These are phyloP conservation scores for Hydnomerulius pinastri DNA, from an alignment of 768 basidiomycete genomes.

Conservation along the genomic window DNA sequence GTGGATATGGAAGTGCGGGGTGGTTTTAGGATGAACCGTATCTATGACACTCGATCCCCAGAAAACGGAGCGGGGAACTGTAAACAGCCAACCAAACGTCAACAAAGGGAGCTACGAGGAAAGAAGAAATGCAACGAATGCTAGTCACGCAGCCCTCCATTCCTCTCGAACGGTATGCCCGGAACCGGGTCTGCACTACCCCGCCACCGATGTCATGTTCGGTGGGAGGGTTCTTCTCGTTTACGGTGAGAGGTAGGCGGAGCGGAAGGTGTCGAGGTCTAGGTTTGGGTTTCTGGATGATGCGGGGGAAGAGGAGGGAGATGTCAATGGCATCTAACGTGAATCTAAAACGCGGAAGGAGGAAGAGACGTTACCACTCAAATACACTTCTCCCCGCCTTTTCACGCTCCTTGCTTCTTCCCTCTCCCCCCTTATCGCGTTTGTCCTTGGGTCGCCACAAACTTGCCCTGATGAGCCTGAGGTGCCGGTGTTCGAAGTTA, in stretches of 20 bases:
- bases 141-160: conserved; percentile 38
- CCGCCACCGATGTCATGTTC: conserved; percentile 33
- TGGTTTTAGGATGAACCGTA: too few relatives aligned
- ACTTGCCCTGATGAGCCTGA: too few relatives aligned
- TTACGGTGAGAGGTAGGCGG: too few relatives aligned
- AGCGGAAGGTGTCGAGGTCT: conserved; percentile 12
- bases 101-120: too few relatives aligned
- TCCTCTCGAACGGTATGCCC: conserved; percentile 36
- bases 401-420: conserved; percentile 48
- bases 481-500: too few relatives aligned
- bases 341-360: neutral
- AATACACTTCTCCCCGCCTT: conserved; percentile 47
- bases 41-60: conserved; percentile 60
- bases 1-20: too few relatives aligned
- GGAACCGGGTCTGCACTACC: conserved; percentile 30
- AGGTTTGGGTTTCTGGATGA: neutral
- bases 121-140: too few relatives aligned
- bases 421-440: too few relatives aligned
- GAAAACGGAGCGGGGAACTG: conserved; percentile 40
- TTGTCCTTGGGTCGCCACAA: too few relatives aligned
- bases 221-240: conserved; percentile 40
- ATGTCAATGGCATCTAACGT: neutral
- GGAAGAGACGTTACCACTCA: conserved; percentile 32
- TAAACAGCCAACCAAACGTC: neutral
- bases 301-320: neutral